phyloP scores from a whole-genome alignment of 1,139 yeast genomes.

The Lodderomyces oxycetoniae region DNA sequence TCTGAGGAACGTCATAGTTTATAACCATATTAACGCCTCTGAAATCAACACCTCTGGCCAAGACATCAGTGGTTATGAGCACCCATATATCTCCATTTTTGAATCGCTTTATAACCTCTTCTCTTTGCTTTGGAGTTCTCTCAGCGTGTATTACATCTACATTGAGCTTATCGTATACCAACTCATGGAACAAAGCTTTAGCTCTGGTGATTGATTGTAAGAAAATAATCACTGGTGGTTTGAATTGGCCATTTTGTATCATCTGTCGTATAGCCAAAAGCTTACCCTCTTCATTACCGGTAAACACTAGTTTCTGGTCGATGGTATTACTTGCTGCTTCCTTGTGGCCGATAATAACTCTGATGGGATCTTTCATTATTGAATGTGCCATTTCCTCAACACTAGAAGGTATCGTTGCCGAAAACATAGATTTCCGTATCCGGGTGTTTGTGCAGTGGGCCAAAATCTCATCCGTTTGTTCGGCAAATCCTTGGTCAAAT shows the following conservation, averaged over 20 bases:
- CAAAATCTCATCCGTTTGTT: constrained; percentile 84
- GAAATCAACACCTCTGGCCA: constrained; percentile 96
- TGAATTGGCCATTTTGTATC: constrained; percentile 78
- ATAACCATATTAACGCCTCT: constrained; percentile 92
- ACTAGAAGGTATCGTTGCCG: constrained; percentile 93
- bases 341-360: constrained; percentile 88
- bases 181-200: constrained; percentile 88
- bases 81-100: constrained; percentile 93
- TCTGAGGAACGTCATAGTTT: constrained; percentile 93
- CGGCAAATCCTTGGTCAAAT: constrained; percentile 85
- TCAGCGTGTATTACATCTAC: constrained; percentile 97
- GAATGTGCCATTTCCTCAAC: constrained; percentile 85
- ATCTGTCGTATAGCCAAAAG: constrained; percentile 85
- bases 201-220: constrained; percentile 92
- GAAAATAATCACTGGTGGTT: constrained; percentile 90
- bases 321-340: constrained; percentile 86
- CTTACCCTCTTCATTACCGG: constrained; percentile 95
- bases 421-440: constrained; percentile 72
- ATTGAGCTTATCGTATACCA: constrained; percentile 82
- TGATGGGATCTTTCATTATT: constrained; percentile 79
- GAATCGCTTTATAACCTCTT: constrained; percentile 76
- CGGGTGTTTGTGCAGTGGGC: constrained; percentile 55
- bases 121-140: constrained; percentile 85
- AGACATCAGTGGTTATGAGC: constrained; percentile 90
- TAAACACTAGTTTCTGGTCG: constrained; percentile 77